Base-by-base conservation (phyloP, 345 rosid species). In the Schrenkiella parvula region DNA sequence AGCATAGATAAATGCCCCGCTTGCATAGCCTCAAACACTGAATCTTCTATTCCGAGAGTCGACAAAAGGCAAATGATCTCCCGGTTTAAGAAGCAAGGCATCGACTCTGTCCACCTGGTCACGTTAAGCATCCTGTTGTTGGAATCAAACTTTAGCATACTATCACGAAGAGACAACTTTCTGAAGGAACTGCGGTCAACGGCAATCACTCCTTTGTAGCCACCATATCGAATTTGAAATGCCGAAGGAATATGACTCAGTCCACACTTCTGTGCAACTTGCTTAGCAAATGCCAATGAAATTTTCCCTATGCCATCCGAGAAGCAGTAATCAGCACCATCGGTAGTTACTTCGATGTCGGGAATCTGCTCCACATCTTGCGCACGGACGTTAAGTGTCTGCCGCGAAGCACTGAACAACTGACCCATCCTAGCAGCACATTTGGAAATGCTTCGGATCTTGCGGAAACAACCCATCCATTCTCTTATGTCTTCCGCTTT, bases 341-440 rank as follows among this genome's bases (percentile, higher is more conserved):
- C 85, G 51, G 84, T 61, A 52, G 80, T 85, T 74, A 85, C 82
- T 77, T 89, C 93, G 38, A 93, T 79, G 74, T 93, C 98, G 6
- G 92, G 89, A 71, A 93, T 85, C 25, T 78, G 83, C 82, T 89
- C 96, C 18, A 93, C 87, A 11, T 93, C 93, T 73, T 85, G 84
- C 3, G 38, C 77, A 18, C 85, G 85, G 81, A 93, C 97, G 51
- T 21, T 60, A 72, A 84, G 68, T 5, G 97, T 91, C 77, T 87
- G 96, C 62, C 48, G 32, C 8, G 98, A 89, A 74, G 97, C 84
- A 79, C 98, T 93, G 80, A 93, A 93, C 74, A 91, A 70, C 66
- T 93, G 98, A 68, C 98, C 98, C 97, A 93, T 91, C 80, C 98
- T 87, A 55, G 98, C 96, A 56, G 98, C 95, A 82, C 93, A 89